A percentile compares a stretch with the other conserved stretches of the same genome.
Conservation (phyloP, 768 basidiomycete species). For the Amanita rimosa region DNA sequence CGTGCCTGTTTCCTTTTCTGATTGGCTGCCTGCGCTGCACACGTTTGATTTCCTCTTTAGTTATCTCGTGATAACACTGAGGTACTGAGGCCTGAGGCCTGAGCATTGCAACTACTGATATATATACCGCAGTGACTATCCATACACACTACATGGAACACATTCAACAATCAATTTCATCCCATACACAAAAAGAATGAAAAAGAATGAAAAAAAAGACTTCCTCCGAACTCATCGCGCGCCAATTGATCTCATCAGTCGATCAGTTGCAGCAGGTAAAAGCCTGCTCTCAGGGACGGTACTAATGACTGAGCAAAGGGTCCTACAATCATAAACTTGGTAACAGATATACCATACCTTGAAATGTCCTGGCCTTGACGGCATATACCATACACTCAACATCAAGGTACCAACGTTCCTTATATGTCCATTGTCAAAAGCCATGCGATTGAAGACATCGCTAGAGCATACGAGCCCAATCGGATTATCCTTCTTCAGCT, state of each 20-base stretch:
- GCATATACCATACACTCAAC: conserved; percentile 83
- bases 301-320: conserved; percentile 43
- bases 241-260: background rate
- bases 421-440: background rate
- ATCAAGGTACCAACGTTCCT: conserved; percentile 30
- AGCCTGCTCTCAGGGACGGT: conserved; percentile 61
- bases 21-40: background rate
- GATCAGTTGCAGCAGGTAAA: background rate
- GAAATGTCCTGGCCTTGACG: conserved; percentile 82
- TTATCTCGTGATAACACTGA: too few relatives aligned
- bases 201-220: too few relatives aligned
- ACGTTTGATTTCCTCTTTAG: too few relatives aligned
- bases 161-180: too few relatives aligned
- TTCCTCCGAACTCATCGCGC: background rate
- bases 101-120: too few relatives aligned
- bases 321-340: conserved; percentile 63
- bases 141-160: too few relatives aligned
- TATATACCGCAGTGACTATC: too few relatives aligned
- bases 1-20: conserved; percentile 1
- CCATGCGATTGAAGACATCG: too few relatives aligned
- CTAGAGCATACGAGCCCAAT: conserved; percentile 32
- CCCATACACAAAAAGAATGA: too few relatives aligned
- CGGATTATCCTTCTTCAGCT: conserved; percentile 70
- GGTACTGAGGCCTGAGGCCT: too few relatives aligned
- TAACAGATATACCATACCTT: conserved; percentile 14